Evolutionary conservation across 2,329 filamentous ascomycete species (phyloP).

Genomic region (Curvularia lunata): DNA sequence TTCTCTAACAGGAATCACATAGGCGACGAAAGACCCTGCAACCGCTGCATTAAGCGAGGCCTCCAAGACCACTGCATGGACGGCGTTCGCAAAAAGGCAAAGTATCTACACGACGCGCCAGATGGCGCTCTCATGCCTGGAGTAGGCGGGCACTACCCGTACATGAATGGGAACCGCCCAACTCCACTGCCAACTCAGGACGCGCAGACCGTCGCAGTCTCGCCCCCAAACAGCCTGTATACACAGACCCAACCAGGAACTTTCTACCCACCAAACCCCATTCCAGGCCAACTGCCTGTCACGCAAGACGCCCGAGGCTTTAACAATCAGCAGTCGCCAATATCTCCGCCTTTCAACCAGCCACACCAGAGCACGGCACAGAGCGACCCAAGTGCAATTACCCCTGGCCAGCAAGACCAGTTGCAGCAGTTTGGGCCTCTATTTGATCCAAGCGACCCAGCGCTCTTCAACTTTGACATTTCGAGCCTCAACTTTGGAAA

Average conservation of each 20-base stretch:
- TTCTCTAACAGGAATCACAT: constrained; percentile 50
- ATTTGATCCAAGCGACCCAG: constrained; percentile 91
- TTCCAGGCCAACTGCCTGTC: constrained; percentile 50
- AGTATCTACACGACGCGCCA: constrained; percentile 96
- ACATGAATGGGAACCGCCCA: constrained; percentile 57
- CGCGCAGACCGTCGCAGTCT: constrained; percentile 30
- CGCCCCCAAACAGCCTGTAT: constrained; percentile 54
- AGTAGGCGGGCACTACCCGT: constrained; percentile 72
- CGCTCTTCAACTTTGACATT: constrained; percentile 93
- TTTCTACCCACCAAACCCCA: constrained; percentile 52
- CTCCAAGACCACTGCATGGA: constrained; percentile 92
- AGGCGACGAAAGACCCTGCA: constrained; percentile 96
- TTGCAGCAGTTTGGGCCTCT: constrained; percentile 62
- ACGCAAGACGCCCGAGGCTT: constrained; percentile 60
- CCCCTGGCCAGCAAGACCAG: constrained; percentile 48
- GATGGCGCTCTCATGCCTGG: constrained; percentile 89
- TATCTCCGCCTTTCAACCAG: constrained; percentile 75
- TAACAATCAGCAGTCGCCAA: constrained; percentile 72
- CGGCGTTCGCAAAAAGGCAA: constrained; percentile 97
- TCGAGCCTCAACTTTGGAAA: constrained; percentile 95
- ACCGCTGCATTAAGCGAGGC: constrained; percentile 91
- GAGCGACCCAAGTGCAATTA: constrained; percentile 56
- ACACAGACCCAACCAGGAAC: constrained; percentile 44
- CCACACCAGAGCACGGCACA: constrained; percentile 53
- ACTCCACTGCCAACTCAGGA: constrained; percentile 38